Percentiles rank a stretch among this genome's conserved stretches.
Evolutionary conservation across 768 basidiomycete species (phyloP).

Genomic region (Pulveroboletus sp.): DNA sequence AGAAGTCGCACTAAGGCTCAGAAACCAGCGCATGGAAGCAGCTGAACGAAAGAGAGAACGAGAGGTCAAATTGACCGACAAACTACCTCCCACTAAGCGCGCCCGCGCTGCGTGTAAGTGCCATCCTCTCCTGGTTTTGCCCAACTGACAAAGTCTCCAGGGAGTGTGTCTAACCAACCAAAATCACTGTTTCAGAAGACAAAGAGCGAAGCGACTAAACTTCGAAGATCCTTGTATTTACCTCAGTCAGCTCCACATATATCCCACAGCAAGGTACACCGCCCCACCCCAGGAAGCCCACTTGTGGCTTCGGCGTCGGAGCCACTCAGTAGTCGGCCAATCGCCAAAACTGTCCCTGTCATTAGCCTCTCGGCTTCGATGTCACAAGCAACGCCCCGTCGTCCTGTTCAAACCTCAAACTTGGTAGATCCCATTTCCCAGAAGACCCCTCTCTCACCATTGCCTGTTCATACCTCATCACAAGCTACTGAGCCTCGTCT

Average conservation of each 20-base stretch:
- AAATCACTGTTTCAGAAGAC: conserved; percentile 79
- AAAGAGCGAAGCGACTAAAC: conserved; percentile 60
- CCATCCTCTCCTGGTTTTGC: neutral
- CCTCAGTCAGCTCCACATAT: conserved; percentile 52
- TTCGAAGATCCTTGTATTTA: conserved; percentile 57
- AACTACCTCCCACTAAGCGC: conserved; percentile 62
- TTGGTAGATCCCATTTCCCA: conserved; percentile 7
- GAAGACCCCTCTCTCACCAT: conserved; percentile 29
- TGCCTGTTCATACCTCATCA: conserved; percentile 12
- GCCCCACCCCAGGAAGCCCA: conserved; percentile 32
- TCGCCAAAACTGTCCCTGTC: conserved; percentile 46
- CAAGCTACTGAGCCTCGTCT: conserved; percentile 28
- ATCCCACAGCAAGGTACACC: conserved; percentile 39
- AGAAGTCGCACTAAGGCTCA: conserved; percentile 55
- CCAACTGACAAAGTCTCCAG: conserved; percentile 25
- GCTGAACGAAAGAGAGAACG: conserved; percentile 74
- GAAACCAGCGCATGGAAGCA: conserved; percentile 61
- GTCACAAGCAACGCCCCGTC: conserved; percentile 10
- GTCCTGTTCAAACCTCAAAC: conserved; percentile 32
- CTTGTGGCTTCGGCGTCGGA: conserved; percentile 30
- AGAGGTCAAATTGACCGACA: conserved; percentile 72
- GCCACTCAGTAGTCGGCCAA: conserved; percentile 38
- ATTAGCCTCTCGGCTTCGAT: conserved; percentile 29
- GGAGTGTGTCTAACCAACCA: conserved; percentile 40
- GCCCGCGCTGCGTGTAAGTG: conserved; percentile 52